Evolutionary conservation across 352 stramenopile genomes (phyloP).

Genomic region (Lagenidium sp.): DNA sequence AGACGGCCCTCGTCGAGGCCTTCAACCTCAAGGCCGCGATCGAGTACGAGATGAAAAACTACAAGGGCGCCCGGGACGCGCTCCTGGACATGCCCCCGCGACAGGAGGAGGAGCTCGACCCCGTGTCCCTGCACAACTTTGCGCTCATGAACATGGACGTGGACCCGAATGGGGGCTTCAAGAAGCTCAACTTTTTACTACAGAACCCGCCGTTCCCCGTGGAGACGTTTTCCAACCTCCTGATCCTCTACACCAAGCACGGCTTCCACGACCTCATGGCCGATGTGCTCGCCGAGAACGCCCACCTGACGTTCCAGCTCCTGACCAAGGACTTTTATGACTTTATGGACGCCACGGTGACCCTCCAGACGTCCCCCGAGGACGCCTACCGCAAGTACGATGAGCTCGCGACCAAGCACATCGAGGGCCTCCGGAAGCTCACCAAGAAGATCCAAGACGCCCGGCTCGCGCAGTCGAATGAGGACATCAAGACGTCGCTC

Average conservation of each 20-base stretch:
- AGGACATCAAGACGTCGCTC: conserved; percentile 87
- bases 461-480: conserved; percentile 85
- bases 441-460: conserved; percentile 94
- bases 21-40: conserved; percentile 96
- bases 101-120: conserved; percentile 91
- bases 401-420: conserved; percentile 89
- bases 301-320: conserved; percentile 91
- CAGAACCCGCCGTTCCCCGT: conserved; percentile 91
- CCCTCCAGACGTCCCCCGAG: conserved; percentile 89
- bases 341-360: conserved; percentile 94
- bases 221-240: conserved; percentile 94
- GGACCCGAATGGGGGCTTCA: conserved; percentile 89
- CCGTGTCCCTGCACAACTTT: conserved; percentile 85
- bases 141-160: conserved; percentile 93
- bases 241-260: conserved; percentile 94
- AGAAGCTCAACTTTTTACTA: conserved; percentile 95
- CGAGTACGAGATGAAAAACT: conserved; percentile 93
- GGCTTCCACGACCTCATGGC: conserved; percentile 93
- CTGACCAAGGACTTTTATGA: conserved; percentile 92
- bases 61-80: conserved; percentile 75
- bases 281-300: conserved; percentile 93
- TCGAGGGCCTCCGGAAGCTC: conserved; percentile 89
- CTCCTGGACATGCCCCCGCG: conserved; percentile 90
- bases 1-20: conserved; percentile 91
- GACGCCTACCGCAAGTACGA: conserved; percentile 93